A percentile compares a stretch with the other conserved stretches of the same genome.
phyloP scores from a whole-genome alignment of 2,329 filamentous ascomycete species.

The Aspergillus piperis region DNA sequence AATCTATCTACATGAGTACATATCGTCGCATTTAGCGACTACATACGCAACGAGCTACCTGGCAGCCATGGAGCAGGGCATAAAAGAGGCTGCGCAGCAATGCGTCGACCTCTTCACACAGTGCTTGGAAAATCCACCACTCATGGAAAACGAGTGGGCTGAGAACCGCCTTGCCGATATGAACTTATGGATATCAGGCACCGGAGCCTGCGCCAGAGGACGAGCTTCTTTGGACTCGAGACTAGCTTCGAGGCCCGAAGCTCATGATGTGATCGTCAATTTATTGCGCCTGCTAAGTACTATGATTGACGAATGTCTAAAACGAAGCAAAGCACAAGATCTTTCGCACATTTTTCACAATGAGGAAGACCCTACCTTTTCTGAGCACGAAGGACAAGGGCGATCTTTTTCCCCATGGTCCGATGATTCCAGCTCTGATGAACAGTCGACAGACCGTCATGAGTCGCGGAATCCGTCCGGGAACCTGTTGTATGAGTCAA shows the following conservation, averaged over 20 bases:
- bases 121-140: not conserved
- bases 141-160: slow-evolving; percentile 13
- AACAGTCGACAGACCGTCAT: not conserved
- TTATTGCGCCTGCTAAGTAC: not conserved
- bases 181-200: slow-evolving; percentile 14
- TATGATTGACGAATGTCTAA: not conserved
- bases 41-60: too few species aligned
- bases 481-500: not conserved
- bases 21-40: too few species aligned
- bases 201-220: slow-evolving; percentile 2
- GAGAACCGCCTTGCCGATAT: slow-evolving; percentile 16
- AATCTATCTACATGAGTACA: too few species aligned
- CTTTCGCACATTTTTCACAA: not conserved
- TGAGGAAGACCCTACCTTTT: not conserved
- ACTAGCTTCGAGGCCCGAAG: slow-evolving; percentile 1
- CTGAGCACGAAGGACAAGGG: too few species aligned
- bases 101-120: not conserved
- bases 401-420: not conserved
- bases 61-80: not conserved
- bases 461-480: not conserved
- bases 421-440: not conserved
- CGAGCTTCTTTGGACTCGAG: slow-evolving; percentile 10
- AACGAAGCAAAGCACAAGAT: not conserved
- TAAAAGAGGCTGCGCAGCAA: not conserved
- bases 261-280: not conserved